Base-by-base conservation (phyloP, 2,329 filamentous ascomycete species). In the Claviceps humidiphila region DNA sequence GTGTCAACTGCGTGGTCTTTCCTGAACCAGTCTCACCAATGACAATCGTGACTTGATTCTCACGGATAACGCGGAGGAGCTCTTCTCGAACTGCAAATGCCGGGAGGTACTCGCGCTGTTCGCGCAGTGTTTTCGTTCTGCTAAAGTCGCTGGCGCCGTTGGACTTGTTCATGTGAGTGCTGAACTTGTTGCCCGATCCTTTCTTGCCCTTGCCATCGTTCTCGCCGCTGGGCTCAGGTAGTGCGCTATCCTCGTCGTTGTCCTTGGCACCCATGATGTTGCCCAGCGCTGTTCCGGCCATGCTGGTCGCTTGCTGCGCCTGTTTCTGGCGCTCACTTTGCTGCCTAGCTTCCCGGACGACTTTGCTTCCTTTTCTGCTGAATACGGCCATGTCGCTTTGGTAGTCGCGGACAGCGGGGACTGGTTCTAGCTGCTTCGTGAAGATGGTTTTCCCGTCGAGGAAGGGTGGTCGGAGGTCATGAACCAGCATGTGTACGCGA, bases 361-460 rank as follows among this genome's bases (percentile, higher is more conserved):
- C 89, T 60, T 82, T 86, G 64, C 91, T 97, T 1, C 93, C 93
- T 66, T 96, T 96, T 44, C 91, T 80, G 70, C 89, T 95, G 61
- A 97, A 97, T 1, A 98, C 90, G 1, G 93, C 93, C 93, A 98
- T 95, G 63, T 98, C 93, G 64, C 94, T 98, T 68, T 97, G 91
- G 26, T 87, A 84, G 65, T 98, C 93, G 50, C 86, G 80, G 14
- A 98, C 87, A 0, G 93, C 94, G 0, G 91, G 89, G 1, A 98
- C 87, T 0, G 93, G 94, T 54, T 98, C 93, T 22, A 97, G 68
- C 67, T 98, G 94, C 68, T 96, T 97, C 3, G 93, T 98, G 66
- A 98, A 98, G 53, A 98, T 86, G 20, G 85, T 97, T 60, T 89
- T 83, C 24, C 93, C 93, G 69, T 98, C 91, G 47, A 98, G 72